Conservation (phyloP, 164 flowering plant species). For the Dillenia suffruticosa region DNA sequence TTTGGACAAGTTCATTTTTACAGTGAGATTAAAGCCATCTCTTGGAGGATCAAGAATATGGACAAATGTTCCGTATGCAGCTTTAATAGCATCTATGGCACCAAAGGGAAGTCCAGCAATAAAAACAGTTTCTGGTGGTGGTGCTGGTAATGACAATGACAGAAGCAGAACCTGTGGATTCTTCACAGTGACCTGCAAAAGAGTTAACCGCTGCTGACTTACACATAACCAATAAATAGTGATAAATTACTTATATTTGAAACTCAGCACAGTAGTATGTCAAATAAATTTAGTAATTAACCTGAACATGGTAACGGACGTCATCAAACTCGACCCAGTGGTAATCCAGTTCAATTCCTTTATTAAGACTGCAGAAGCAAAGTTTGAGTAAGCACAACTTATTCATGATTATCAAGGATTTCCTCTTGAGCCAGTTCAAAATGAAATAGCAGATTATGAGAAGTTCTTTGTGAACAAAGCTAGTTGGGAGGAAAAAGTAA, state of each 20-base stretch:
- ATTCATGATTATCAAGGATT: no score
- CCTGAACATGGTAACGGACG: conserved; percentile 90
- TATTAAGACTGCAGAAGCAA: conserved; percentile 67
- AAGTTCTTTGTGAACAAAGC: no score
- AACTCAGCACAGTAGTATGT: no score
- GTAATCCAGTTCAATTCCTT: conserved; percentile 82
- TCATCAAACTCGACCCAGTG: conserved; percentile 91
- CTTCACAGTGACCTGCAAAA: conserved; percentile 71
- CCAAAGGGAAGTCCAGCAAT: conserved; percentile 84
- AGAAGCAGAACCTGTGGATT: conserved; percentile 60
- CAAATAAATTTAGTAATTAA: conserved; percentile 12
- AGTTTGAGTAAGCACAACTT: not conserved
- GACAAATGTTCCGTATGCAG: conserved; percentile 64
- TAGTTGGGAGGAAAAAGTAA: not conserved
- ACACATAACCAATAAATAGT: no score
- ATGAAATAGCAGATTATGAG: no score
- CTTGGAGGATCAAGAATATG: conserved; percentile 97
- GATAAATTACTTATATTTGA: no score
- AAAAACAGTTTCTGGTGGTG: conserved; percentile 80
- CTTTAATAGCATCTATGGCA: conserved; percentile 89
- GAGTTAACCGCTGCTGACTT: no score
- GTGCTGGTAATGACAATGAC: conserved; percentile 79
- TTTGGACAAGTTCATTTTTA: conserved; percentile 81
- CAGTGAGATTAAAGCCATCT: conserved; percentile 91
- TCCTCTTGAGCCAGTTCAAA: no score